Base-by-base conservation (phyloP, 352 stramenopile genomes). In the Globisporangium spiculum region DNA sequence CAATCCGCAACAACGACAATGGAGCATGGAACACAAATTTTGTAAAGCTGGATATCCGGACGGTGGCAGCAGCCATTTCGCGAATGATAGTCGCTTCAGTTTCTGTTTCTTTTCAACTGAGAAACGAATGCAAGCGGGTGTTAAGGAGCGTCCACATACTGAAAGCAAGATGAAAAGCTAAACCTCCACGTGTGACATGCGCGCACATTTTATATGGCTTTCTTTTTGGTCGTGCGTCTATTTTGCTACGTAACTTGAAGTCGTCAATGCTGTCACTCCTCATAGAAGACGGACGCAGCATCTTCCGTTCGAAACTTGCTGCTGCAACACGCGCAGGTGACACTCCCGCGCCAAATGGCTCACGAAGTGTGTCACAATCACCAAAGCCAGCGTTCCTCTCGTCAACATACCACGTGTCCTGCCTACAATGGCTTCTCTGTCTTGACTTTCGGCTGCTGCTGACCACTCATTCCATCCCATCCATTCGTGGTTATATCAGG, bases 81-180 rank as follows among this genome's bases (percentile, higher is more conserved):
- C n/a, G 56, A 61, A 50, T 61, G 56, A 46, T 61, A 32, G 56
- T 61, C 56, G 30, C 55, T 60, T 60, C 55, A 60, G 55, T 60
- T 60, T 60, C 54, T 60, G 54, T 24, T 60, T 60, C 27, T 38
- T 38, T 41, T 60, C 54, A 41, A 58, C 24, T 9, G 4, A 18
- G 24, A 34, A 60, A 26, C 18, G 55, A 60, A 27, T 20, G 55
- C 24, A 60, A 46, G 32, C 10, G 56, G 32, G 32, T 18, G 56
- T 61, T 48, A 61, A 48, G 4, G 53, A 14, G 24, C 16, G 32
- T 18, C 4, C n/a, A 6, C 20, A 14, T 48, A 61, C 30, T 61
- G 3, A 61, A 48, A 22, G 4, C 56, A 48, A 61, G 10, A 30
- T 4, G 0, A 48, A 6, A 5, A 9, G 2, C 4, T n/a, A 46